These are phyloP conservation scores for Fusarium neocosmosporiellum DNA, from an alignment of 2,329 filamentous ascomycete genomes.

Conservation along the genomic window DNA sequence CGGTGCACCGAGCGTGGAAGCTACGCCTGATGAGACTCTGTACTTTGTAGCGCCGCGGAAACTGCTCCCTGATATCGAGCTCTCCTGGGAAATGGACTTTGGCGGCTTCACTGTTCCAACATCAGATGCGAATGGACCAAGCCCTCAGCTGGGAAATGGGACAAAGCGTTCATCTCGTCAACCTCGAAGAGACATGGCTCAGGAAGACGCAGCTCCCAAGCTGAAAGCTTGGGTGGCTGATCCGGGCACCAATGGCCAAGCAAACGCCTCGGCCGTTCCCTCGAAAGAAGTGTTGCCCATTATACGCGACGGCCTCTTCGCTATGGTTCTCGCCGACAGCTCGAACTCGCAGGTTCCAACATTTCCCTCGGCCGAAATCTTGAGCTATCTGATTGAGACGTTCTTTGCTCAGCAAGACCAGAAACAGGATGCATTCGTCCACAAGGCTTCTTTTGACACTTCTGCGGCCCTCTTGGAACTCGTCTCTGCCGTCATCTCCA, in stretches of 20 bases:
- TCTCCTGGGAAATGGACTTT: slow-evolving; percentile 38
- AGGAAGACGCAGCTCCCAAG: slow-evolving; percentile 14
- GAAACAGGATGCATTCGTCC: slow-evolving; percentile 34
- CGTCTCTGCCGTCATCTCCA: slow-evolving; percentile 36
- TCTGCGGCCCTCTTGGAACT: slow-evolving; percentile 27
- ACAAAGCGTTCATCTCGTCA: slow-evolving; percentile 30
- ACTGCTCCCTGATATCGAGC: slow-evolving; percentile 34
- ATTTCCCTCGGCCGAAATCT: slow-evolving; percentile 39
- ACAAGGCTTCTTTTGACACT: slow-evolving; percentile 35
- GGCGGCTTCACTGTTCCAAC: slow-evolving; percentile 24
- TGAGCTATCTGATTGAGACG: slow-evolving; percentile 34
- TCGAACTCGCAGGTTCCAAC: slow-evolving; percentile 34
- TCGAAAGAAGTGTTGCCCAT: slow-evolving; percentile 19
- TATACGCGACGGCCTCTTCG: slow-evolving; percentile 39
- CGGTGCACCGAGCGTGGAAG: slow-evolving; percentile 23
- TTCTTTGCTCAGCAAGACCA: slow-evolving; percentile 32
- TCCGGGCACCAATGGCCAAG: slow-evolving; percentile 16
- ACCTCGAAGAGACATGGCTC: slow-evolving; percentile 19
- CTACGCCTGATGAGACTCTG: slow-evolving; percentile 23
- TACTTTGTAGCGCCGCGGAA: slow-evolving; percentile 26
- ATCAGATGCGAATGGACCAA: slow-evolving; percentile 16
- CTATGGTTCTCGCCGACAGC: slow-evolving; percentile 38
- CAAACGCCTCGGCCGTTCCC: slow-evolving; percentile 2
- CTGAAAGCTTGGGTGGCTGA: slow-evolving; percentile 34
- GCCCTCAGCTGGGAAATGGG: slow-evolving; percentile 21